Evolutionary conservation across 176 grass and related monocot species (phyloP), one percentile per base, ranked within the genome.

Genomic region (Poa annua): DNA sequence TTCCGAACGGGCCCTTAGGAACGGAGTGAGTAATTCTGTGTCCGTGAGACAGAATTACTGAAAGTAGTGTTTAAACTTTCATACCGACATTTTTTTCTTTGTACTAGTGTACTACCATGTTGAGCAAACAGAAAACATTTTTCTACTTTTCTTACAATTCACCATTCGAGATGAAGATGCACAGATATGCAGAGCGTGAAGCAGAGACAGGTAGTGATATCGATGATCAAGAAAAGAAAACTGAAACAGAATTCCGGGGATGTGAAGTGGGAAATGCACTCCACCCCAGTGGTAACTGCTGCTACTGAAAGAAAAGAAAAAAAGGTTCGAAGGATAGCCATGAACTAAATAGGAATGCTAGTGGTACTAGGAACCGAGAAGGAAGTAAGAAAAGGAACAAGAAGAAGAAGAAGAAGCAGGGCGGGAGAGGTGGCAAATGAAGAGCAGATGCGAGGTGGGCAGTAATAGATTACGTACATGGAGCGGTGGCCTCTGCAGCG

Each of bases 401-500:
- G 36, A 60, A 26, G 72, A 35, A 78, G 3, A 36, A 36, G 35
- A 36, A 36, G 35, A 36, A 29, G 29, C 29, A 29, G 29, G 29
- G 29, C 1, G 29, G 29, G 29, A 29, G 29, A 2, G 38, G 44
- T 10, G 11, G 68, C 41, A 74, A 59, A 41, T 41, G 20, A 86
- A 26, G 26, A 74, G 24, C 13, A 75, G 3, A 17, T 19, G 64
- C 34, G 64, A 38, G 56, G 74, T 7, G 16, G 21, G 33, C 6
- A 65, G 33, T 2, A 48, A 14, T 14, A 5, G 10, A 56, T 3
- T 9, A 66, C 66, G 2, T 96, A 96, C 93, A 56, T 67, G 88
- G 80, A 88, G 56, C 55, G 88, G 81, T 66, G 72, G 81, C 66
- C 7, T 66, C 21, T 15, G 85, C 62, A 21, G 44, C 88, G 85